Conservation (phyloP, 345 rosid genomes). For the Aegle marmelos region DNA sequence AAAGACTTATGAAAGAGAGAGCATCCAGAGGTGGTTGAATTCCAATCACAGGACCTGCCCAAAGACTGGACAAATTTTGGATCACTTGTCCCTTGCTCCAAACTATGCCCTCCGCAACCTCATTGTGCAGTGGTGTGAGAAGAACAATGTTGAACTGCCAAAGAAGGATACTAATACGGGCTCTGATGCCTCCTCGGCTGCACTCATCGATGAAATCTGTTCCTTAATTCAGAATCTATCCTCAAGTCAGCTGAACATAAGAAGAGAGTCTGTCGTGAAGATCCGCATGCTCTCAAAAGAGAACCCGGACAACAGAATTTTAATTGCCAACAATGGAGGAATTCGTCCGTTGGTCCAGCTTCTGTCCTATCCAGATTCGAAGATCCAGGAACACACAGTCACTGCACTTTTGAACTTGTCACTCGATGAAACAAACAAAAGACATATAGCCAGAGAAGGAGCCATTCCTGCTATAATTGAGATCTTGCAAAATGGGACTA, state of each 20-base stretch:
- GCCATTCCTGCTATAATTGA: constrained; percentile 52
- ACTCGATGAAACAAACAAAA: constrained; percentile 53
- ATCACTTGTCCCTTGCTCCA: constrained; percentile 48
- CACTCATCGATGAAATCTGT: constrained; percentile 38
- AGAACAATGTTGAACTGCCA: constrained; percentile 44
- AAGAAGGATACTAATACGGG: constrained; percentile 29
- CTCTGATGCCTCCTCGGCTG: constrained; percentile 24
- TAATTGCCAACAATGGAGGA: constrained; percentile 52
- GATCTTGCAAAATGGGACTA: constrained; percentile 46
- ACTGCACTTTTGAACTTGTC: constrained; percentile 65
- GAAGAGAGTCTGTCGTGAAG: constrained; percentile 38
- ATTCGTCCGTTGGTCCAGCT: constrained; percentile 46
- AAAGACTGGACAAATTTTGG: constrained; percentile 52
- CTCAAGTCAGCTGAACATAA: constrained; percentile 23
- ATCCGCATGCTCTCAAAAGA: constrained; percentile 59
- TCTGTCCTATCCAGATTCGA: constrained; percentile 40
- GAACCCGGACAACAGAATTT: constrained; percentile 52
- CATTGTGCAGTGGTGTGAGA: constrained; percentile 59
- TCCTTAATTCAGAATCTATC: constrained; percentile 38
- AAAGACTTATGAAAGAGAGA: constrained; percentile 60
- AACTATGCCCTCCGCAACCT: constrained; percentile 58
- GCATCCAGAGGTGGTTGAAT: constrained; percentile 57
- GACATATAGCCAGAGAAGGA: constrained; percentile 51
- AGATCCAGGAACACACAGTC: constrained; percentile 60
- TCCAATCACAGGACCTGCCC: constrained; percentile 58